Evolutionary conservation across 2,329 filamentous ascomycete genomes (phyloP), one percentile per base, ranked within the genome.

Genomic region (Aspergillus pseudonomiae): DNA sequence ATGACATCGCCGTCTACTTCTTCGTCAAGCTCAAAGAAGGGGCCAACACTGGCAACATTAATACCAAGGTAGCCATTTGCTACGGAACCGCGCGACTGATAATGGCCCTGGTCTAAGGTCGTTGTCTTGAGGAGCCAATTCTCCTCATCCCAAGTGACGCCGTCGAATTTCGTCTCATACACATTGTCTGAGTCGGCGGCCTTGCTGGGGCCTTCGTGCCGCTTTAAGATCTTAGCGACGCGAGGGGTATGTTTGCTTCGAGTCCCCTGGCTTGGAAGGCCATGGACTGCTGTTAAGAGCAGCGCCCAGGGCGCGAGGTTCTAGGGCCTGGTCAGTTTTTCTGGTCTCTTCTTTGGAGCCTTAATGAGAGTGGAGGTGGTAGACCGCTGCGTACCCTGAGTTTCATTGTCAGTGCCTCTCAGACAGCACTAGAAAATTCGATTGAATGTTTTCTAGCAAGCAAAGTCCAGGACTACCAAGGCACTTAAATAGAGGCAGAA

Each of bases 41-140:
- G 88, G 0, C 88, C 88, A 9, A 83, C 79, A n/a, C 86, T 83
- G 28, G 87, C 87, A 32, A 89, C 80, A 65, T 84, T 88, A 70
- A 89, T 87, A 10, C 88, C 88, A 6, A 89, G 73, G 67, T 90
- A 90, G 24, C 88, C 88, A 72, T 90, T 90, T 5, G 85, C 85
- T 45, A 88, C 78, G 14, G 84, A 84, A 21, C 86, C 82, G 50
- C 88, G 86, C 4, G 86, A 84, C 70, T 89, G 85, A 68, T 85
- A 87, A 68, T 87, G 82, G 34, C 86, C 85, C 75, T 83, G 83
- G 63, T 87, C 83, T 16, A 89, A 75, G 11, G 75, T 73, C 12
- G 79, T 84, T 11, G 85, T 88, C 6, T 78, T 81, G 26, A 89
- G 75, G 16, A 79, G 74, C 87, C 87, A 89, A 45, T 83, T 82